A percentile compares a stretch with the other conserved stretches of the same genome.
phyloP scores from a whole-genome alignment of 768 basidiomycete genomes.

The Pleurotus pulmonarius region DNA sequence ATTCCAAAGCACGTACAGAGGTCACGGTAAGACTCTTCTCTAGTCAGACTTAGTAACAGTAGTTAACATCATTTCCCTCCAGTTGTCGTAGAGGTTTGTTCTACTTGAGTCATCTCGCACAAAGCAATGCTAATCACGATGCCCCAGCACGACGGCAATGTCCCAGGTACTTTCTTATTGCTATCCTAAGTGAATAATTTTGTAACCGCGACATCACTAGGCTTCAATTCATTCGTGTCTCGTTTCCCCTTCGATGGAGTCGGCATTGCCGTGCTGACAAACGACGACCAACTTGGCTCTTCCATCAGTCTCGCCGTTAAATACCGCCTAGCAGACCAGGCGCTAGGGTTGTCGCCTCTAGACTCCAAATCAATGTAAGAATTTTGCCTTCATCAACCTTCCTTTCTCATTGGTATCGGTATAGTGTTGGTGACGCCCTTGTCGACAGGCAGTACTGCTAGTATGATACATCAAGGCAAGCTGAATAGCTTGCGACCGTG shows the following conservation, averaged over 20 bases:
- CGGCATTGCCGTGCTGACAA: constrained; percentile 18
- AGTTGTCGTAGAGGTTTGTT: constrained; percentile 10
- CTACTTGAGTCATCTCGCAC: too few relatives aligned
- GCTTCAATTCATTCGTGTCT: constrained; percentile 13
- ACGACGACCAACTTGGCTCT: constrained; percentile 16
- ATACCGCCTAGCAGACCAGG: constrained; percentile 16
- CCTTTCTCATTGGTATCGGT: too few relatives aligned
- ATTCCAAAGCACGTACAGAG: constrained; percentile 14
- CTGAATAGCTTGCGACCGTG: too few relatives aligned
- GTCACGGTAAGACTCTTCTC: constrained; percentile 12
- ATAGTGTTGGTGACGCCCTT: too few relatives aligned
- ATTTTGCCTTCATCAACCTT: too few relatives aligned
- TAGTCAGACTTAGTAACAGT: background rate
- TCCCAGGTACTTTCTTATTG: constrained; percentile 9
- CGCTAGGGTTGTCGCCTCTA: constrained; percentile 15
- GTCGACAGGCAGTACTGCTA: too few relatives aligned
- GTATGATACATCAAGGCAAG: too few relatives aligned
- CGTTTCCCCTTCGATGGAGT: constrained; percentile 17
- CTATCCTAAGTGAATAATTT: too few relatives aligned
- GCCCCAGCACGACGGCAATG: constrained; percentile 10
- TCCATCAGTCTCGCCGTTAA: constrained; percentile 13
- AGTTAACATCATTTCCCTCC: background rate
- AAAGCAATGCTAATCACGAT: too few relatives aligned
- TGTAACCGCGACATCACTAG: constrained; percentile 1
- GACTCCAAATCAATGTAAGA: constrained; percentile 15